phyloP scores from a whole-genome alignment of 352 stramenopile genomes.

The Pilasporangium apinafurcum region DNA sequence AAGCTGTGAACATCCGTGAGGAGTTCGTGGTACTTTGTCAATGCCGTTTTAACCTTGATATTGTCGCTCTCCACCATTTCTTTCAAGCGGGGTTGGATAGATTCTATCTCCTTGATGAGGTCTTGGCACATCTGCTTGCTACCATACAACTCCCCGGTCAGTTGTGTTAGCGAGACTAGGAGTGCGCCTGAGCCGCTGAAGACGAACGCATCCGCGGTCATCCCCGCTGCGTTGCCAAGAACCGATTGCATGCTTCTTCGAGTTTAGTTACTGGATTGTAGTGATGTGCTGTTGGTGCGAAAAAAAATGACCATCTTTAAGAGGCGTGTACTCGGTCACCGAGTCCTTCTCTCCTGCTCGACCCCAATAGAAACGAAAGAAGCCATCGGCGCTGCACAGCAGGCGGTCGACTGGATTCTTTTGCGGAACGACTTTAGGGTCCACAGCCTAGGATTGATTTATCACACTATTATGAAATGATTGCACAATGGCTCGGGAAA shows the following conservation, averaged over 20 bases:
- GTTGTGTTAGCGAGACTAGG: constrained; percentile 1
- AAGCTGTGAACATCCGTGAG: constrained; percentile 2
- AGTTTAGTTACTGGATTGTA: no score
- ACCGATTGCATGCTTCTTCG: background rate
- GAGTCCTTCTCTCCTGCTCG: no score
- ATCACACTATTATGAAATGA: no score
- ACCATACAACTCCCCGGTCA: constrained; percentile 5
- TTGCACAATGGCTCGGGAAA: no score
- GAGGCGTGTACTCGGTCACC: no score
- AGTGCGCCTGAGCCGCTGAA: constrained; percentile 1
- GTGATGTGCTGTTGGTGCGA: no score
- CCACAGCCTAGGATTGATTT: no score
- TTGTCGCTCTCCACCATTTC: constrained; percentile 1
- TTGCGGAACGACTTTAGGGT: no score
- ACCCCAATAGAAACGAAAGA: no score
- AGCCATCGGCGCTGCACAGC: no score
- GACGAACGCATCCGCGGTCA: background rate
- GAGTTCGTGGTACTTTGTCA: constrained; percentile 5
- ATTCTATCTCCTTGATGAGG: constrained; percentile 2
- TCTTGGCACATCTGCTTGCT: constrained; percentile 12
- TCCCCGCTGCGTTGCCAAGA: background rate
- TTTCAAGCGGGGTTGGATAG: constrained; percentile 3
- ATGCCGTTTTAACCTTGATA: background rate
- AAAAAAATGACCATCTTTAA: no score
- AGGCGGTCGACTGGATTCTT: no score